Base-by-base conservation (phyloP, 208 protist species). In the Wallacemonas sp. region DNA sequence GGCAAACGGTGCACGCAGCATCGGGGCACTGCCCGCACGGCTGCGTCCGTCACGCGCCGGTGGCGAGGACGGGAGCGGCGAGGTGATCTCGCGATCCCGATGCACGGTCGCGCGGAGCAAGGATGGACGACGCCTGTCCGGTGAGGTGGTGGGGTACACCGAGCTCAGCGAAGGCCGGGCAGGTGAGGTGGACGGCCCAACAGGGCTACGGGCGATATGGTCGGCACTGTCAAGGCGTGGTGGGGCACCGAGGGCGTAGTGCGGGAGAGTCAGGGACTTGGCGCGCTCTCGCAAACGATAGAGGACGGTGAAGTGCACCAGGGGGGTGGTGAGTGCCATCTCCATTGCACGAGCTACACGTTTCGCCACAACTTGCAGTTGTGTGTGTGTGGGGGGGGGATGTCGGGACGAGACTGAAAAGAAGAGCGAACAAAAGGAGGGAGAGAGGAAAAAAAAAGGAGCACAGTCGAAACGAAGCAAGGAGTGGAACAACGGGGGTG, bases 281-380 rank as follows among this genome's bases (percentile, higher is more conserved):
- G 65, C 62, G 10, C 26, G 64, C 46, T 74, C 45, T 7, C 65
- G 67, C 3, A 83, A 65, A 29, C 61, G 61, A 39, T 54, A 65
- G 8, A 65, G 62, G 2, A 77, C 61, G 16, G 74, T 84, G 42
- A 84, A 84, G 41, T 76, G 78, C 33, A 84, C 69, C 3, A 69
- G 25, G 22, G 63, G 61, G 14, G 65, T 23, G 8, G 65, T 32
- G 39, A 39, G 32, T 8, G 16, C 54, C n/a, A 25, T 0, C 16
- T 28, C 26, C 16, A 41, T 41, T 7, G 14, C 36, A 41, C n/a
- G n/a, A n/a, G n/a, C n/a, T n/a, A n/a, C n/a, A n/a, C n/a, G n/a
- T n/a, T n/a, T n/a, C n/a, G n/a, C n/a, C n/a, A n/a, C n/a, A n/a
- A n/a, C n/a, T n/a, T n/a, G n/a, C 36, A 41, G 36, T 14, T 32